A percentile compares a stretch with the other conserved stretches of the same genome.
phyloP scores from a whole-genome alignment of 2,329 filamentous ascomycete species.

The Xylaria sp. region DNA sequence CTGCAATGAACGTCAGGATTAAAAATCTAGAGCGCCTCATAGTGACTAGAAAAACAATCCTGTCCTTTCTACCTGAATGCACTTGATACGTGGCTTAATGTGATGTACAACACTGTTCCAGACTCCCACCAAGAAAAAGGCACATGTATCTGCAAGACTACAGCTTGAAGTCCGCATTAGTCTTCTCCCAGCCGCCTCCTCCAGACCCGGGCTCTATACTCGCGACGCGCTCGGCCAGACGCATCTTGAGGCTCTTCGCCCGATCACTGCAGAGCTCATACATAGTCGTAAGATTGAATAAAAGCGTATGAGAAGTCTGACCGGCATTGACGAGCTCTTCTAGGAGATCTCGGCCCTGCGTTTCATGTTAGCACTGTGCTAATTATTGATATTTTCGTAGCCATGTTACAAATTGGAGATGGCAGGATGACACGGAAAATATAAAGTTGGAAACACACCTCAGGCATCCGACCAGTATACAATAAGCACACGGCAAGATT shows the following conservation, averaged over 20 bases:
- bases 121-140: neutral
- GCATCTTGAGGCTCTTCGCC: conserved; percentile 74
- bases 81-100: too few relatives aligned
- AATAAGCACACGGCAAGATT: conserved; percentile 87
- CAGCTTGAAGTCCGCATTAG: conserved; percentile 80
- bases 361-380: conserved; percentile 5
- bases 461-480: conserved; percentile 80
- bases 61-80: too few relatives aligned
- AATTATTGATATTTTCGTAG: neutral
- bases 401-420: too few relatives aligned
- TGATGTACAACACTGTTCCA: too few relatives aligned
- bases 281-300: conserved; percentile 90
- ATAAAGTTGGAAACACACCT: conserved; percentile 61
- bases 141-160: conserved; percentile 50
- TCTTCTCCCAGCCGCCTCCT: conserved; percentile 73
- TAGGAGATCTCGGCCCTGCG: conserved; percentile 72
- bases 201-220: conserved; percentile 62
- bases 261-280: conserved; percentile 92
- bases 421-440: conserved; percentile 1
- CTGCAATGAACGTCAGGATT: neutral
- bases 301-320: conserved; percentile 78
- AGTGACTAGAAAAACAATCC: too few relatives aligned
- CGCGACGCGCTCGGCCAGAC: conserved; percentile 77
- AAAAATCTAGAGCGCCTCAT: neutral
- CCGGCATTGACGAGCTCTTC: conserved; percentile 72